Evolutionary conservation across 2,329 filamentous ascomycete species (phyloP).

Genomic region (Penicillium paneum): DNA sequence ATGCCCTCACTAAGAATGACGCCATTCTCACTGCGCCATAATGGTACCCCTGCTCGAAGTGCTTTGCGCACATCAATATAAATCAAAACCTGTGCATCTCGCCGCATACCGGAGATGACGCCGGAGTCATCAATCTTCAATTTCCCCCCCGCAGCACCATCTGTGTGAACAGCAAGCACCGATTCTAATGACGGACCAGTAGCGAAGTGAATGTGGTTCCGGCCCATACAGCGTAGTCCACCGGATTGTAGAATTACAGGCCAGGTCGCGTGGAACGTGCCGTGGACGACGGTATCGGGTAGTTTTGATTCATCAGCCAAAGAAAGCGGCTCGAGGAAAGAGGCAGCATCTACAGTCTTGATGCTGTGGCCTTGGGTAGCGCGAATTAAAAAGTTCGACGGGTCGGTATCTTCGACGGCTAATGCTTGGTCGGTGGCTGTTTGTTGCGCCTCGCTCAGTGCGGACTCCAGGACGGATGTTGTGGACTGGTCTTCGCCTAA

Average conservation of each 20-base stretch:
- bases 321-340: conserved; percentile 67
- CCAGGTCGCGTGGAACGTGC: conserved; percentile 84
- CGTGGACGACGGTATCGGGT: conserved; percentile 72
- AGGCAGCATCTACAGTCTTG: conserved; percentile 64
- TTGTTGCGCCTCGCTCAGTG: conserved; percentile 29
- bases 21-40: conserved; percentile 77
- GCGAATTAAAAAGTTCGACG: conserved; percentile 77
- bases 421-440: conserved; percentile 37
- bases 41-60: conserved; percentile 60
- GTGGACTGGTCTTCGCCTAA: conserved; percentile 9
- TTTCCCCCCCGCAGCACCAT: conserved; percentile 16
- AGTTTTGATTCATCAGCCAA: conserved; percentile 51
- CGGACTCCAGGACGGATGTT: conserved; percentile 17
- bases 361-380: conserved; percentile 95
- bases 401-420: conserved; percentile 45
- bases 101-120: conserved; percentile 78
- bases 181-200: conserved; percentile 60
- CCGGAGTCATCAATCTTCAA: conserved; percentile 20
- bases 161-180: conserved; percentile 27
- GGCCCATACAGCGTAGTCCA: conserved; percentile 73
- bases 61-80: conserved; percentile 70
- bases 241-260: conserved; percentile 68
- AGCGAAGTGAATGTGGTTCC: conserved; percentile 90
- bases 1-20: conserved; percentile 62
- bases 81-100: conserved; percentile 71